Conservation (phyloP, 805 yeast species). For the Kazachstania taianensis region DNA sequence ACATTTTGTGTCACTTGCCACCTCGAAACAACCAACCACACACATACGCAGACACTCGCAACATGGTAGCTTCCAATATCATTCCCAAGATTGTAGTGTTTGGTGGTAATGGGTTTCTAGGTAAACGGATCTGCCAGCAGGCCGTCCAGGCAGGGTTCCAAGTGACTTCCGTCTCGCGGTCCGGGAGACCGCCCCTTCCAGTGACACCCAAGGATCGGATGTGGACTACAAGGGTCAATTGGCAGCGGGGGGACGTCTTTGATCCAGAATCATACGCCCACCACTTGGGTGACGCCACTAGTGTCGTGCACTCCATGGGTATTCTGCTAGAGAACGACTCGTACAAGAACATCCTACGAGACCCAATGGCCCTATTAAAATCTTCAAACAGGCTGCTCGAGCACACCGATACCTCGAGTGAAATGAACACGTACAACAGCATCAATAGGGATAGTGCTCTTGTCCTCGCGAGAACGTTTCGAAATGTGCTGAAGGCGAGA, state of each 20-base stretch:
- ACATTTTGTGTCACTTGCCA: too few relatives aligned
- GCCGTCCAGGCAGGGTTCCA: slow-evolving; percentile 53
- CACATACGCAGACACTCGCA: not conserved
- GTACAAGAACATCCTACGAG: slow-evolving; percentile 45
- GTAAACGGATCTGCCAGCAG: slow-evolving; percentile 58
- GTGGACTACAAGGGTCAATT: slow-evolving; percentile 52
- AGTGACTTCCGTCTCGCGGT: slow-evolving; percentile 60
- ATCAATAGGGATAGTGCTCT: slow-evolving; percentile 64
- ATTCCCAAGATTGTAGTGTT: slow-evolving; percentile 44
- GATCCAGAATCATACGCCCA: slow-evolving; percentile 44
- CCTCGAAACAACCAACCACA: not conserved
- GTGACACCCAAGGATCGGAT: slow-evolving; percentile 22
- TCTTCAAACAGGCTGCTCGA: slow-evolving; percentile 39
- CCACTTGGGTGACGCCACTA: slow-evolving; percentile 23
- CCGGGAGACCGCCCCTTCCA: slow-evolving; percentile 42
- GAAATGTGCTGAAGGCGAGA: slow-evolving; percentile 13
- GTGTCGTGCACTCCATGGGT: slow-evolving; percentile 81
- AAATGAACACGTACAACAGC: slow-evolving; percentile 41
- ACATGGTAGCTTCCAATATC: not conserved
- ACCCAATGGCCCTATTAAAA: not conserved
- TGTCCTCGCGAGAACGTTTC: slow-evolving; percentile 47
- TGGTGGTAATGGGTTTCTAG: slow-evolving; percentile 85
- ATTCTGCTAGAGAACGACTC: slow-evolving; percentile 55
- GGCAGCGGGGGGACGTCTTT: slow-evolving; percentile 63
- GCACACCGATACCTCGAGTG: slow-evolving; percentile 19